Percentiles rank a stretch among this genome's conserved stretches.
phyloP scores from a whole-genome alignment of 768 basidiomycete species.

The Agaricus sinodeliciosus region DNA sequence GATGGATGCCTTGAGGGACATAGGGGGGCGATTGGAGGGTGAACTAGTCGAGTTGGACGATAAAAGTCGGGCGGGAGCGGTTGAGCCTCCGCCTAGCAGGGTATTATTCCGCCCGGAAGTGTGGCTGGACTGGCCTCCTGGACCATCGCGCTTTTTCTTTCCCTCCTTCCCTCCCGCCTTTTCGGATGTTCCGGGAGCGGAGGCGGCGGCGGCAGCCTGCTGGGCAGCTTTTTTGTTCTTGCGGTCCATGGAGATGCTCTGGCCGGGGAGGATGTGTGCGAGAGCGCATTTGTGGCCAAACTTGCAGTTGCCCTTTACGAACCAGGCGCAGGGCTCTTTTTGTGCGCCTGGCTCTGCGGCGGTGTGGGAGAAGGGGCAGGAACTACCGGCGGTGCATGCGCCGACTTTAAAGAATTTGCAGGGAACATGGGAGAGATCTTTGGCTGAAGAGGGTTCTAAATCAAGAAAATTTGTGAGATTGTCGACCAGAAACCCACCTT shows the following conservation, averaged over 20 bases:
- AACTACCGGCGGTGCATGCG: conserved; percentile 87
- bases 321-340: conserved; percentile 85
- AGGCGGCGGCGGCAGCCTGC: conserved; percentile 39
- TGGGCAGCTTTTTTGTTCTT: conserved; percentile 96
- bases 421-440: conserved; percentile 92
- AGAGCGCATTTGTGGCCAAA: conserved; percentile 81
- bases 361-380: conserved; percentile 92
- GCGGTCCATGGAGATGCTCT: conserved; percentile 91
- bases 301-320: conserved; percentile 84
- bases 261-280: conserved; percentile 90
- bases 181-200: conserved; percentile 22
- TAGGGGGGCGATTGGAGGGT: conserved; percentile 45
- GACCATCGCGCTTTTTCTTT: conserved; percentile 29
- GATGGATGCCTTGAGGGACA: conserved; percentile 65
- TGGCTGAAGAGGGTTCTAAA: conserved; percentile 36
- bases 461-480: neutral
- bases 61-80: conserved; percentile 55
- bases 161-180: conserved; percentile 26
- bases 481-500: conserved; percentile 15
- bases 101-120: conserved; percentile 28
- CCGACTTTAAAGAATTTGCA: conserved; percentile 97
- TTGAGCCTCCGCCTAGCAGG: conserved; percentile 49
- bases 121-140: conserved; percentile 13
- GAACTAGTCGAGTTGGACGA: conserved; percentile 19
- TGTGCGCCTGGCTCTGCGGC: conserved; percentile 66